Conservation (phyloP, 2,329 filamentous ascomycete genomes). For the Aspergillus thermomutatus region DNA sequence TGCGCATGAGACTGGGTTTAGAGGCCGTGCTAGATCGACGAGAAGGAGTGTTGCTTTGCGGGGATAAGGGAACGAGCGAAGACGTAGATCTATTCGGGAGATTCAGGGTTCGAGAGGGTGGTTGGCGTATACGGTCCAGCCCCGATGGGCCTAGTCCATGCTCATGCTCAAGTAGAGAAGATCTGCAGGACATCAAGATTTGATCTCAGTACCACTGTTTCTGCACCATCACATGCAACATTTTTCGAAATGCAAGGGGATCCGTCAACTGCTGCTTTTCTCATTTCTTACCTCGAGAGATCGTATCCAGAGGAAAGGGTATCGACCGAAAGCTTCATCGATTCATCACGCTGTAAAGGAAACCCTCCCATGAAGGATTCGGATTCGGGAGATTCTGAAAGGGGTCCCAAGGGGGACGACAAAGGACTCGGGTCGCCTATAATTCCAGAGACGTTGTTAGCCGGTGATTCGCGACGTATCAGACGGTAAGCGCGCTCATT, state of each 20-base stretch:
- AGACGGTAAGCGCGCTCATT: neutral
- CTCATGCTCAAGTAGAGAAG: conserved; percentile 82
- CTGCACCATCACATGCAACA: conserved; percentile 5
- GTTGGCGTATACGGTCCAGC: conserved; percentile 88
- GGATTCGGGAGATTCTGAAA: conserved; percentile 35
- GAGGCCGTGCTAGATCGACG: conserved; percentile 61
- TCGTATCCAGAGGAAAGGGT: conserved; percentile 66
- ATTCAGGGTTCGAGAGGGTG: conserved; percentile 63
- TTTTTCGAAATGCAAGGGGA: conserved; percentile 17
- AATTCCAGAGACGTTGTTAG: conserved; percentile 11
- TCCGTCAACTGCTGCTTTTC: conserved; percentile 3
- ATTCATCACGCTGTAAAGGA: conserved; percentile 52
- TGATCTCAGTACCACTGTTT: conserved; percentile 12
- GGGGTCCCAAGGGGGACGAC: conserved; percentile 35
- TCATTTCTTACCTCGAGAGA: conserved; percentile 65
- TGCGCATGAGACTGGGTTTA: conserved; percentile 50
- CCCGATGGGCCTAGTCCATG: conserved; percentile 82
- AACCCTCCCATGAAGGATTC: conserved; percentile 46
- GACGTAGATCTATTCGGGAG: conserved; percentile 61
- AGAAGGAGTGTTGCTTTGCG: conserved; percentile 67
- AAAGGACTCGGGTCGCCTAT: conserved; percentile 40
- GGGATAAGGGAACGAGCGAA: conserved; percentile 58
- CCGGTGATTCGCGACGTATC: neutral
- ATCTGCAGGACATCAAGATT: conserved; percentile 50
- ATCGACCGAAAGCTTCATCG: conserved; percentile 74